Evolutionary conservation across 2,329 filamentous ascomycete species (phyloP).

Genomic region (Dothiorella sarmentorum): DNA sequence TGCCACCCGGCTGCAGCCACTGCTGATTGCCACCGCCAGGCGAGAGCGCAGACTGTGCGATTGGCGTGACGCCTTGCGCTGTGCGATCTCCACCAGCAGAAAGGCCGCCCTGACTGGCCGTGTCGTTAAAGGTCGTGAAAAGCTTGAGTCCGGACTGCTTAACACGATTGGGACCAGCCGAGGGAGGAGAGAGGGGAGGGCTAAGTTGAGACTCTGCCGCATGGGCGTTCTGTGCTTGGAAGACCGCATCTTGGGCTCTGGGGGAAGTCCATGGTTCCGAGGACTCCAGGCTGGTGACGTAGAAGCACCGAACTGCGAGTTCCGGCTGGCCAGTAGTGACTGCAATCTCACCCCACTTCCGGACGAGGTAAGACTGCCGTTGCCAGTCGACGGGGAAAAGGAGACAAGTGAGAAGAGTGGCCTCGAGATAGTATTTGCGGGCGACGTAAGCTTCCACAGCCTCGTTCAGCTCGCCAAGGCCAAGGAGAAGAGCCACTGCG

Average conservation of each 20-base stretch:
- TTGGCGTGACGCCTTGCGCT: constrained; percentile 80
- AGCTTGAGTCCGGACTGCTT: constrained; percentile 85
- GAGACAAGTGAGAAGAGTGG: constrained; percentile 80
- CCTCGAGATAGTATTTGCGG: constrained; percentile 88
- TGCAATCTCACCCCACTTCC: constrained; percentile 93
- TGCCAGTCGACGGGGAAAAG: constrained; percentile 85
- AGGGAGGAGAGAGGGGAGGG: constrained; percentile 69
- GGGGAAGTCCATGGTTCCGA: constrained; percentile 87
- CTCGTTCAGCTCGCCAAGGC: constrained; percentile 87
- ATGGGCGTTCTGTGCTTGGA: constrained; percentile 52
- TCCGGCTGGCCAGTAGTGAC: constrained; percentile 84
- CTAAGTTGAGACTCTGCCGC: constrained; percentile 57
- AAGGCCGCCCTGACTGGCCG: constrained; percentile 50
- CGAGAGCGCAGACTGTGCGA: constrained; percentile 65
- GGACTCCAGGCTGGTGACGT: constrained; percentile 81
- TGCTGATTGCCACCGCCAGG: constrained; percentile 54
- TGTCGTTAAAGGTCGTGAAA: constrained; percentile 80
- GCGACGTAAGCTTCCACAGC: constrained; percentile 96
- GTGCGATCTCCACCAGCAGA: constrained; percentile 64
- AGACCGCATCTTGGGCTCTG: constrained; percentile 62
- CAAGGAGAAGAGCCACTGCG: constrained; percentile 87
- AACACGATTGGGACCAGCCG: constrained; percentile 45
- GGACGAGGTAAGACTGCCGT: constrained; percentile 78
- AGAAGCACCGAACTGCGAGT: constrained; percentile 87
- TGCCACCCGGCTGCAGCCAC: constrained; percentile 35